These are phyloP conservation scores for Pichia cactophila DNA, from an alignment of 1,139 yeast genomes.

Conservation along the genomic window DNA sequence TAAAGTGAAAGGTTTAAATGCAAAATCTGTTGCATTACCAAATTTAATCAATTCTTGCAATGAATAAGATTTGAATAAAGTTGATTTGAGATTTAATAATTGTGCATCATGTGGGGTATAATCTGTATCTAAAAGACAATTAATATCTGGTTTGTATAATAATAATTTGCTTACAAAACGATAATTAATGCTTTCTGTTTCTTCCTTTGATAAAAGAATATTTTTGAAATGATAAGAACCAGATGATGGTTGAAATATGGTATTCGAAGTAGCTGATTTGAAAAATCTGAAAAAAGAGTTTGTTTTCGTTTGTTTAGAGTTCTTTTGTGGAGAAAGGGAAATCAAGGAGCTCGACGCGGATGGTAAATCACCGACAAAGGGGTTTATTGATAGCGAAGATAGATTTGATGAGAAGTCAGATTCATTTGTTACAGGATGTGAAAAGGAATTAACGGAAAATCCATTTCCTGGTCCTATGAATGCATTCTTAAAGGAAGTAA, in stretches of 20 bases:
- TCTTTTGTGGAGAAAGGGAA: not conserved
- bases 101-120: slow-evolving; percentile 11
- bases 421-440: not conserved
- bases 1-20: slow-evolving; percentile 23
- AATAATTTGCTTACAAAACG: slow-evolving; percentile 10
- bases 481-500: not conserved
- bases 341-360: slow-evolving; percentile 1
- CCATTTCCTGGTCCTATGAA: slow-evolving; percentile 9
- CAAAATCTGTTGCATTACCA: slow-evolving; percentile 27
- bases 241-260: not conserved
- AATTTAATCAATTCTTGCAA: slow-evolving; percentile 25
- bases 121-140: slow-evolving; percentile 8
- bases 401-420: not conserved
- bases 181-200: slow-evolving; percentile 1
- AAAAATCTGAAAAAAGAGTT: slow-evolving; percentile 9
- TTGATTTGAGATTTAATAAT: slow-evolving; percentile 8
- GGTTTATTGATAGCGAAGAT: not conserved
- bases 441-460: slow-evolving; percentile 3
- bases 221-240: not conserved
- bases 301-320: not conserved
- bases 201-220: not conserved
- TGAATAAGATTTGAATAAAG: slow-evolving; percentile 17
- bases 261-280: slow-evolving; percentile 7
- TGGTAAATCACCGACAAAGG: not conserved
- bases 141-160: slow-evolving; percentile 13